Evolutionary conservation across 179 eudicot species (phyloP).

Genomic region (Spinacia oleracea): DNA sequence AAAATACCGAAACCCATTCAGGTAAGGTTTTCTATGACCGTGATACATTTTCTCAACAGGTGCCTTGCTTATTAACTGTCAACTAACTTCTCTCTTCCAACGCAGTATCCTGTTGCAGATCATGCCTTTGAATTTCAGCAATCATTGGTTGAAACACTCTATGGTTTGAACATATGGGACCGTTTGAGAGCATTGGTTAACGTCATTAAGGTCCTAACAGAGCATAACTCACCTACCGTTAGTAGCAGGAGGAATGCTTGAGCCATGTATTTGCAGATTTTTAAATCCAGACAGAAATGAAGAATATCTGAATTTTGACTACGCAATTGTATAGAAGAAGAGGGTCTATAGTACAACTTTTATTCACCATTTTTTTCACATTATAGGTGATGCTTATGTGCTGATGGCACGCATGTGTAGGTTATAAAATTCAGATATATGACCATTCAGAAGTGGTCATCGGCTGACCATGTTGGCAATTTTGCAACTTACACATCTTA

Average conservation of each 20-base stretch:
- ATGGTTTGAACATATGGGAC: conserved; percentile 87
- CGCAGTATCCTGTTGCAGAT: conserved; percentile 90
- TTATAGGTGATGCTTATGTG: conserved; percentile 11
- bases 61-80: not conserved
- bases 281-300: not conserved
- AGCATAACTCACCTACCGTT: conserved; percentile 45
- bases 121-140: conserved; percentile 85
- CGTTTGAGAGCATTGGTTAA: conserved; percentile 79
- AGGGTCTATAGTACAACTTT: not conserved
- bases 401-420: not conserved
- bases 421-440: conserved; percentile 7
- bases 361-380: conserved; percentile 11
- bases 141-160: conserved; percentile 83
- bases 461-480: conserved; percentile 10
- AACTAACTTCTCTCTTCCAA: conserved; percentile 1
- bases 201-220: conserved; percentile 69
- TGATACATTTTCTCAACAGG: not conserved
- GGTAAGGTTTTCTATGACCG: conserved; percentile 65
- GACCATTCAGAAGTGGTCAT: conserved; percentile 1
- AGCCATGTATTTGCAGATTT: conserved; percentile 12
- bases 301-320: conserved; percentile 9
- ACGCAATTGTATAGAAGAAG: conserved; percentile 14
- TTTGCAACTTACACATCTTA: not conserved
- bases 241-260: conserved; percentile 48
- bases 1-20: conserved; percentile 93